Evolutionary conservation across 2,329 filamentous ascomycete genomes (phyloP).

Genomic region (Cladosporium cucumerinum): DNA sequence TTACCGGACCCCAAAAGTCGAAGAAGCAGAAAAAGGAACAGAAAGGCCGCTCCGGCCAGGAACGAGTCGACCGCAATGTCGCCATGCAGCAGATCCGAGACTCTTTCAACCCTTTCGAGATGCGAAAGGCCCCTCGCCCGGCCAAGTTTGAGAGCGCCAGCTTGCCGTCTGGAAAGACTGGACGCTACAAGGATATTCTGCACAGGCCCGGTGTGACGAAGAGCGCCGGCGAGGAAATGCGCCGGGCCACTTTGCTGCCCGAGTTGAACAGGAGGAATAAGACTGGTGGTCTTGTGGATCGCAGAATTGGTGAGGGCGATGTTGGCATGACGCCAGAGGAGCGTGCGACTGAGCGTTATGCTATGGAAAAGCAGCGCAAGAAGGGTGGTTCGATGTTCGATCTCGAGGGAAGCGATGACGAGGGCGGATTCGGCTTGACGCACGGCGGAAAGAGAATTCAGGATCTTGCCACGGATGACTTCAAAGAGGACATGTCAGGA

Average conservation of each 20-base stretch:
- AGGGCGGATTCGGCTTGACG: constrained; percentile 57
- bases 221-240: constrained; percentile 80
- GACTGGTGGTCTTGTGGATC: constrained; percentile 86
- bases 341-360: constrained; percentile 85
- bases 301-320: constrained; percentile 93
- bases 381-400: constrained; percentile 86
- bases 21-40: constrained; percentile 84
- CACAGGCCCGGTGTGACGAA: constrained; percentile 81
- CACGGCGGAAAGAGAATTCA: constrained; percentile 67
- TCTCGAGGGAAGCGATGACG: constrained; percentile 75
- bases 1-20: constrained; percentile 86
- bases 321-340: constrained; percentile 91
- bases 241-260: constrained; percentile 77
- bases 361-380: constrained; percentile 75
- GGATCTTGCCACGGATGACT: constrained; percentile 75
- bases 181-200: constrained; percentile 54
- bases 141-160: constrained; percentile 73
- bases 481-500: constrained; percentile 47
- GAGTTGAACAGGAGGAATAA: constrained; percentile 89
- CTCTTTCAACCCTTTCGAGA: constrained; percentile 96
- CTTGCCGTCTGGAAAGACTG: constrained; percentile 23
- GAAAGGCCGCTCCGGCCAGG: constrained; percentile 62
- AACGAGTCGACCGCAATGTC: constrained; percentile 71
- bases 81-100: constrained; percentile 85
- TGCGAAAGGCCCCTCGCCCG: constrained; percentile 70